Conservation (phyloP, 768 basidiomycete species). For the Xerocomus brunneocitrinus region DNA sequence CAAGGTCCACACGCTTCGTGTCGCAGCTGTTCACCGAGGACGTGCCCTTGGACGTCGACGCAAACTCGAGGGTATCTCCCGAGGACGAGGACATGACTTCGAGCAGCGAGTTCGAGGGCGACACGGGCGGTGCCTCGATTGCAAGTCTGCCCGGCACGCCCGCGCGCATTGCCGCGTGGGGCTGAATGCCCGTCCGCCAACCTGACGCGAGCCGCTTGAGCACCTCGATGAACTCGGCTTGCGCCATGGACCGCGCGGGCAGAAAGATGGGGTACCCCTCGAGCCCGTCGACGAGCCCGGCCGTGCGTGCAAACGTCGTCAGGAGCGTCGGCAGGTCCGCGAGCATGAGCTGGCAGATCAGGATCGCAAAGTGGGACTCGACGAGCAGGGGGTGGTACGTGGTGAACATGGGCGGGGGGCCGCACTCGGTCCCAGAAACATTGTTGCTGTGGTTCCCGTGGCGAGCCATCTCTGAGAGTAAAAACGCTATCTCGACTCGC, state of each 20-base stretch:
- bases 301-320: slow-evolving; percentile 60
- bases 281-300: slow-evolving; percentile 69
- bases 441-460: slow-evolving; percentile 47
- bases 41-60: slow-evolving; percentile 17
- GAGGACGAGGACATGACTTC: slow-evolving; percentile 26
- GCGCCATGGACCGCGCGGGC: slow-evolving; percentile 83
- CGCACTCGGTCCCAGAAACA: slow-evolving; percentile 35
- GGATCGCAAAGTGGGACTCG: slow-evolving; percentile 78
- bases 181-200: slow-evolving; percentile 64
- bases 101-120: slow-evolving; percentile 19
- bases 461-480: slow-evolving; percentile 62
- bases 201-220: slow-evolving; percentile 75
- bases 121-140: slow-evolving; percentile 34
- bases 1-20: slow-evolving; percentile 36
- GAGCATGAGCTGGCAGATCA: slow-evolving; percentile 72
- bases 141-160: slow-evolving; percentile 40
- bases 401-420: slow-evolving; percentile 60
- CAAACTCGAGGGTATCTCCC: slow-evolving; percentile 16
- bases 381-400: slow-evolving; percentile 89
- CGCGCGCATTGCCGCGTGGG: slow-evolving; percentile 43
- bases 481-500: slow-evolving; percentile 62
- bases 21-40: not conserved
- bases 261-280: slow-evolving; percentile 89
- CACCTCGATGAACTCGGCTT: slow-evolving; percentile 84
- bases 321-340: slow-evolving; percentile 66